Evolutionary conservation across 192 early-diverging fungal genomes (phyloP), one percentile per base, ranked within the genome.

Genomic region (Powellomyces hirtus): DNA sequence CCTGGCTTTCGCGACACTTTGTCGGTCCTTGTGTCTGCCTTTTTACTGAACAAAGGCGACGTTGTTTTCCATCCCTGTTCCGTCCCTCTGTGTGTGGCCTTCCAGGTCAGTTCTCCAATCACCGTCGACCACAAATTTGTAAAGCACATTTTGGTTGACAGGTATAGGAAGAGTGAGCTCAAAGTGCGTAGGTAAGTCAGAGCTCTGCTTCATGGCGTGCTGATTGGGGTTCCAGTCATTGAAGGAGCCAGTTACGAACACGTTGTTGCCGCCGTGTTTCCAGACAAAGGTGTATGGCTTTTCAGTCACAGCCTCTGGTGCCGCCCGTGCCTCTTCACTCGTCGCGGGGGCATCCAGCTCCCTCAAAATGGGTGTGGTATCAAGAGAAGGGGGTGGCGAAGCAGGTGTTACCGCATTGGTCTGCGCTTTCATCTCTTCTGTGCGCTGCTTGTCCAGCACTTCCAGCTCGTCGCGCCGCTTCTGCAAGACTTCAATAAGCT

Each of bases 61-160:
- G 42, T 72, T 72, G 56, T 72, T 72, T 29, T 57, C 53, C 13
- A 38, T 26, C 16, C 62, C 70, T 13, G 22, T 14, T 27, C 18
- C 50, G 34, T 66, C 62, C 37, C 35, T 58, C 52, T 38, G 40
- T 18, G 49, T 45, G 24, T 24, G 46, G 1, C 26, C 50, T n/a
- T 62, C 66, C n/a, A 16, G 11, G 38, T 71, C 63, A 4, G 33
- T 20, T 18, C 45, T 38, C 74, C 74, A 75, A 18, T 22, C 40
- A 3, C 74, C 74, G 29, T 75, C 74, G 27, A 73, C 70, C 18
- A 75, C 27, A 49, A 67, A 75, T 53, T 75, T 75, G 65, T 59
- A 75, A 24, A 26, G 38, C 14, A 59, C 46, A 11, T 37, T 46
- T 16, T 5, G 5, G 53, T 29, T 31, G 20, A 29, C 29, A 31